Base-by-base conservation (phyloP, 2,329 filamentous ascomycete species). In the Calonectria honghensis region DNA sequence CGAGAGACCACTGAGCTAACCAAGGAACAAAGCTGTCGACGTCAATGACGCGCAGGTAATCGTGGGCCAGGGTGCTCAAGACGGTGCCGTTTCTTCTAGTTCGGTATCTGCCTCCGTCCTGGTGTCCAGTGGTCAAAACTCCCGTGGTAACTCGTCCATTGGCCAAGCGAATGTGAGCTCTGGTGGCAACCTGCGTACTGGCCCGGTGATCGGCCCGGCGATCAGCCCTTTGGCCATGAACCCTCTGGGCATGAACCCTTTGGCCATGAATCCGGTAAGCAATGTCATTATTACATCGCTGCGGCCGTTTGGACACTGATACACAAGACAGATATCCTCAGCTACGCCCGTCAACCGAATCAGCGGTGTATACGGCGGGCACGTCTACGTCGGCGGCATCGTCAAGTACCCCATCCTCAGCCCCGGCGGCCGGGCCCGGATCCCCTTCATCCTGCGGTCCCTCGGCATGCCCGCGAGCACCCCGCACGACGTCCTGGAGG, bases 401-500 rank as follows among this genome's bases (percentile, higher is more conserved):
- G 45, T 48, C n/a, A 48, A 24, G 45, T 48, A 48, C 6, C 45
- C 45, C n/a, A 13, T 48, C 20, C 45, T 48, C 51, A 61, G 27
- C 41, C 52, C 41, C 29, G 13, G 20, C 3, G 54, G 54, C 7
- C 41, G 35, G 11, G 20, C 29, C 11, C 68, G 54, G 9, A 20
- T 70, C n/a, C 11, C 50, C 0, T n/a, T 29, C 16, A 70, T 63
- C 24, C 31, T 70, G 6, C 5, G 24, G 14, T 29, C 68, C 18
- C 57, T 70, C n/a, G 41, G 41, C 16, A 51, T 70, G 54, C 51
- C 54, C 10, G 29, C 37, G 7, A 51, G 31, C 24, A 70, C 54
- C 3, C n/a, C 54, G n/a, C 14, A 32, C 4, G 11, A 24, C 52
- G 31, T 20, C 24, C 69, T 71, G n/a, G 48, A 79, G 57, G 11